Percentiles rank a stretch among this genome's conserved stretches.
phyloP scores from a whole-genome alignment of 2,329 filamentous ascomycete species.

The Colletotrichum sp. region DNA sequence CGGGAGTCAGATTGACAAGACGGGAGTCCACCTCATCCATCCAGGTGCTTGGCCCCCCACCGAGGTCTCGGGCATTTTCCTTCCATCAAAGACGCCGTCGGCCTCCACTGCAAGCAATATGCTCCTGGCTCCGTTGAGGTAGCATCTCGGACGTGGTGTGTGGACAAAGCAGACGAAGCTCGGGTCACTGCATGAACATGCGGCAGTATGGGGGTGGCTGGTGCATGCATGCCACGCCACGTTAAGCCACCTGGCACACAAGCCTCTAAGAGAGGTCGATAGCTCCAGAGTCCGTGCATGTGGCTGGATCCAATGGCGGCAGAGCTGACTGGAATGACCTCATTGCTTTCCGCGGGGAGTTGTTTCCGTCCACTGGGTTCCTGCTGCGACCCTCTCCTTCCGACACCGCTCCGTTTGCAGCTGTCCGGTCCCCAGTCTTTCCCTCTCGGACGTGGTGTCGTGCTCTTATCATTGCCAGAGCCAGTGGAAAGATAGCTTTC shows the following conservation, averaged over 20 bases:
- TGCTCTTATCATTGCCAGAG: not conserved
- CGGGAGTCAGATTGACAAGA: not conserved
- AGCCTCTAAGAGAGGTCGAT: too few species aligned
- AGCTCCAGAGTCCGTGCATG: not conserved
- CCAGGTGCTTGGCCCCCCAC: not conserved
- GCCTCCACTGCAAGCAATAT: not conserved
- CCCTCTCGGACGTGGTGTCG: not conserved
- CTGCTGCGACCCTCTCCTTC: not conserved
- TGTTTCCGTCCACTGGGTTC: not conserved
- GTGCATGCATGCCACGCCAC: not conserved
- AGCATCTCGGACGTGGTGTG: not conserved
- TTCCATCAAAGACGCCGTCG: not conserved
- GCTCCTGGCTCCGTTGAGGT: not conserved
- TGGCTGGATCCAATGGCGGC: conserved; percentile 9
- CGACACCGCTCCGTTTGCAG: conserved; percentile 17
- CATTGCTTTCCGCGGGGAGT: not conserved
- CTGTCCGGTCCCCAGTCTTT: not conserved
- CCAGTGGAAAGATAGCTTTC: not conserved
- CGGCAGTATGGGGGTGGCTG: conserved; percentile 16
- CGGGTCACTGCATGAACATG: conserved; percentile 1
- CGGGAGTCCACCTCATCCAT: not conserved
- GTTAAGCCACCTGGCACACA: not conserved
- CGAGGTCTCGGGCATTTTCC: not conserved
- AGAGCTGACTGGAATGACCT: conserved; percentile 6
- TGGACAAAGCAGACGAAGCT: not conserved